These are phyloP conservation scores for Byssochlamys sp. DNA, from an alignment of 2,329 filamentous ascomycete species.

Conservation along the genomic window DNA sequence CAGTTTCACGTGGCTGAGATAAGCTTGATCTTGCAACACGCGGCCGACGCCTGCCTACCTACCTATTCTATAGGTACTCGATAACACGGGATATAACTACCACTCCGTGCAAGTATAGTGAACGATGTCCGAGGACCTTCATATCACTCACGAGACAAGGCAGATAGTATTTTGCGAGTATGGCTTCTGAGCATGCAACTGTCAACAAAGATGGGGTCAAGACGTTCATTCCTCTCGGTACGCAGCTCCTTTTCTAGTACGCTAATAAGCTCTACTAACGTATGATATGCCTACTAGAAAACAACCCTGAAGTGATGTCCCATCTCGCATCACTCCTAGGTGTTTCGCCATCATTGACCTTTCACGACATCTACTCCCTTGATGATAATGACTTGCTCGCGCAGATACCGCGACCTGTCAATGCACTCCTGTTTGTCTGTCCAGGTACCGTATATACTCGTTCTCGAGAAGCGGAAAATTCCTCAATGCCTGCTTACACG, in stretches of 20 bases:
- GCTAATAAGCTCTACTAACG: background rate
- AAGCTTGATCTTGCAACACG: background rate
- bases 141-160: background rate
- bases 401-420: background rate
- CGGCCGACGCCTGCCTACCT: background rate
- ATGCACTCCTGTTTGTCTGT: background rate
- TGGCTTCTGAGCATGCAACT: background rate
- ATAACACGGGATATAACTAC: background rate
- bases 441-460: background rate
- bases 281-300: background rate
- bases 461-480: background rate
- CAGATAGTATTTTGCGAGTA: background rate
- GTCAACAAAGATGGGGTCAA: background rate
- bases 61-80: background rate
- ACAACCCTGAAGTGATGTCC: background rate
- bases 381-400: background rate
- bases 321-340: background rate
- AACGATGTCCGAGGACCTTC: background rate
- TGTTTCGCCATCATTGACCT: background rate
- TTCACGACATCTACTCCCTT: background rate
- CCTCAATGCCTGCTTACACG: constrained; percentile 26
- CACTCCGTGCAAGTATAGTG: background rate
- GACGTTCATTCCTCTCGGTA: background rate
- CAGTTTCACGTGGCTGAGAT: background rate
- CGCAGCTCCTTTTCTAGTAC: background rate